phyloP scores from a whole-genome alignment of 768 basidiomycete species.

The Mycena belliarum region DNA sequence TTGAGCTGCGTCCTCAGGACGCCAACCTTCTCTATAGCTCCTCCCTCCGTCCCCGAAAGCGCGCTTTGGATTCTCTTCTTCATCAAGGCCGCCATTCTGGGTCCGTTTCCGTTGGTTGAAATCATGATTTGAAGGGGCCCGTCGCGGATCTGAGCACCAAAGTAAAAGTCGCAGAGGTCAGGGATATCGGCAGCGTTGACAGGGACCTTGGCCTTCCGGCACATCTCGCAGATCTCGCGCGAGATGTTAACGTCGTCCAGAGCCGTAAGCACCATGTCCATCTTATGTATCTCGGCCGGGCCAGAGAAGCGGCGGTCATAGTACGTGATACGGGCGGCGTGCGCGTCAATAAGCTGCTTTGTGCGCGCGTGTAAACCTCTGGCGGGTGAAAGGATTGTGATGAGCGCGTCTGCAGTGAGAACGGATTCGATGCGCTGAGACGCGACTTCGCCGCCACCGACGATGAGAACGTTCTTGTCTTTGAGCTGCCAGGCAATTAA shows the following conservation, averaged over 20 bases:
- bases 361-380: constrained; percentile 66
- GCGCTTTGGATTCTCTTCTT: constrained; percentile 63
- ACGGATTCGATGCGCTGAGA: constrained; percentile 85
- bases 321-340: constrained; percentile 62
- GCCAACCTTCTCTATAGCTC: constrained; percentile 81
- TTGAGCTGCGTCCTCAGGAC: constrained; percentile 70
- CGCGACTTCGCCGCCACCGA: constrained; percentile 94
- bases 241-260: constrained; percentile 80
- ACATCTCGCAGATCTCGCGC: constrained; percentile 68
- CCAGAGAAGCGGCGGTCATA: constrained; percentile 68
- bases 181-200: constrained; percentile 98
- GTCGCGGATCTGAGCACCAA: constrained; percentile 88
- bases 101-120: constrained; percentile 92
- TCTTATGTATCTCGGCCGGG: constrained; percentile 63
- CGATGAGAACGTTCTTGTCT: constrained; percentile 79
- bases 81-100: constrained; percentile 86
- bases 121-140: constrained; percentile 96
- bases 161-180: constrained; percentile 96
- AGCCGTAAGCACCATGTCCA: constrained; percentile 91
- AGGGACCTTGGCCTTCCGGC: constrained; percentile 70
- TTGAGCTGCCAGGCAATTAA: constrained; percentile 94
- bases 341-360: constrained; percentile 48
- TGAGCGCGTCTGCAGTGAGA: constrained; percentile 74
- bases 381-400: constrained; percentile 76
- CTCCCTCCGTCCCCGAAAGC: constrained; percentile 73